Base-by-base conservation (phyloP, 108 stramenopile species). In the Skeletonema grethae region DNA sequence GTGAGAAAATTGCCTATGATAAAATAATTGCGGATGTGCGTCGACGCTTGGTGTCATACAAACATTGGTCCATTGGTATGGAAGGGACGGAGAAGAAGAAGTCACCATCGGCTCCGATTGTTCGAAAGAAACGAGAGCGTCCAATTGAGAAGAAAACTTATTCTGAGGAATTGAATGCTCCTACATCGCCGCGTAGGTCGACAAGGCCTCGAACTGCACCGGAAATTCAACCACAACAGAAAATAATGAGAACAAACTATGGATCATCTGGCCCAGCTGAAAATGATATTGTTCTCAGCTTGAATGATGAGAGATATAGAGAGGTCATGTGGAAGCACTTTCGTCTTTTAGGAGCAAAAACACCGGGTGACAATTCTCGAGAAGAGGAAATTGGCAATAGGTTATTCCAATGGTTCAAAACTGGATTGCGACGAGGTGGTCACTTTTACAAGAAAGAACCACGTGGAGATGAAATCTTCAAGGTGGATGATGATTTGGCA, bases 251-350 rank as follows among this genome's bases (percentile, higher is more conserved):
- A 43, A 43, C 41, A 43, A 43, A 53, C 22, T 22, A 53, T 53
- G 50, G 50, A 7, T 24, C 7, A 7, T 53, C 50, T 2, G 50
- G 50, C 22, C 50, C 50, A 53, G 50, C 50, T 9, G 50, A 53
- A 10, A 53, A 53, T 9, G 70, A 71, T 32, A 62, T 62, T 12
- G 43, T 62, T 34, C 70, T 71, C n/a, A 61, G 70, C 28, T 63
- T 71, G 29, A 61, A 45, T 25, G 59, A 71, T 53, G 70, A 62
- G 25, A 20, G 39, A 25, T 71, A 71, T 30, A 71, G 46, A 41
- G 70, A 71, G 59, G 45, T 71, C 10, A 71, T 71, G 70, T 48
- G 59, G 70, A 71, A 43, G 30, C 59, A 71, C 41, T 71, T 45
- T 28, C 58, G 59, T 32, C 41, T 62, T 9, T 43, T 71, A 8